Percentiles rank a stretch among this genome's conserved stretches.
Conservation (phyloP, 2,329 filamentous ascomycete genomes). For the Calonectria naviculata region DNA sequence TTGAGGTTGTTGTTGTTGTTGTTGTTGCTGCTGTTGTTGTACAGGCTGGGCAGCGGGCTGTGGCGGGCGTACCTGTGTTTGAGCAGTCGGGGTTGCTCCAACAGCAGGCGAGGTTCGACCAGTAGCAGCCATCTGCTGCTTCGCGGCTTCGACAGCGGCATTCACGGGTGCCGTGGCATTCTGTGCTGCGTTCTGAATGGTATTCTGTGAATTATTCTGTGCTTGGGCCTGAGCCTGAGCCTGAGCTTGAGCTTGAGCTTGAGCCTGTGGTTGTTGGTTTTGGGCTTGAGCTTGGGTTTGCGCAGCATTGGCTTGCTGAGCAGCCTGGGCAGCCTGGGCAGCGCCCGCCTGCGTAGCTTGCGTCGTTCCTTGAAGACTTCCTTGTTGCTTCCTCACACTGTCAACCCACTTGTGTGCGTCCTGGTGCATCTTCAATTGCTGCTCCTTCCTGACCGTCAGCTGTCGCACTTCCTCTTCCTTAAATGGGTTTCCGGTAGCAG, state of each 20-base stretch:
- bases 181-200: slow-evolving; percentile 43
- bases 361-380: slow-evolving; percentile 42
- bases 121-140: slow-evolving; percentile 49
- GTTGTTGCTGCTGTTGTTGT: slow-evolving; percentile 41
- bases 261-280: slow-evolving; percentile 8
- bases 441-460: slow-evolving; percentile 55
- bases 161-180: slow-evolving; percentile 53
- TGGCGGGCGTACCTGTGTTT: slow-evolving; percentile 42
- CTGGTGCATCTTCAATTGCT: slow-evolving; percentile 55
- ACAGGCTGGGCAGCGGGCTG: slow-evolving; percentile 39
- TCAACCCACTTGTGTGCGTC: slow-evolving; percentile 62
- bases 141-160: slow-evolving; percentile 58
- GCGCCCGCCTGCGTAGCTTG: slow-evolving; percentile 40
- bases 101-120: slow-evolving; percentile 44
- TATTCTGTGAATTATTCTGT: slow-evolving; percentile 33
- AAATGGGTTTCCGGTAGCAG: slow-evolving; percentile 55
- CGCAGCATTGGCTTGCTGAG: slow-evolving; percentile 18
- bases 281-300: slow-evolving; percentile 23
- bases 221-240: slow-evolving; percentile 31
- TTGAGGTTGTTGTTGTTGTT: slow-evolving; percentile 40
- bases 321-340: slow-evolving; percentile 22
- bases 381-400: slow-evolving; percentile 58
- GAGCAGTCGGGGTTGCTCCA: slow-evolving; percentile 37
- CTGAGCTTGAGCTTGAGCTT: slow-evolving; percentile 27
- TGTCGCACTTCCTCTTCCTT: slow-evolving; percentile 60